Percentiles rank a stretch among this genome's conserved stretches.
Conservation (phyloP, 176 grass and related monocot genomes). For the Hordeum marinum region DNA sequence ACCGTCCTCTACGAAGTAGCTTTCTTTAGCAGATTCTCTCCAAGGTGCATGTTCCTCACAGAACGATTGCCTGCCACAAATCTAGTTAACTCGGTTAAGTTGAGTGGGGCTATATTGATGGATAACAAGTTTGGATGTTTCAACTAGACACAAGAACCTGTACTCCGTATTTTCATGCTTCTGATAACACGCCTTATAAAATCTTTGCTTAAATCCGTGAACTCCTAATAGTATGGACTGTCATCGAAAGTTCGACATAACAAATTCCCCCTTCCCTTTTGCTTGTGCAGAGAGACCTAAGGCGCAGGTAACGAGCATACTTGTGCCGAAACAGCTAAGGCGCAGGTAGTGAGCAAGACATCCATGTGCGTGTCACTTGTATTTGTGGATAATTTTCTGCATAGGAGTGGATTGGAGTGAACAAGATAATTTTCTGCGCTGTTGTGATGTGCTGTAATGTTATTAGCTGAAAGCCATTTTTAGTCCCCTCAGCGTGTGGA, state of each 20-base stretch:
- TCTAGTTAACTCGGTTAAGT: neutral
- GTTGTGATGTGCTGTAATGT: constrained; percentile 9
- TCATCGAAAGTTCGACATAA: neutral
- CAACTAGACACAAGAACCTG: neutral
- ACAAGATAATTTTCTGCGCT: neutral
- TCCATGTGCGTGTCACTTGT: neutral
- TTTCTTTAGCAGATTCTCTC: neutral
- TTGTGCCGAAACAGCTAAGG: constrained; percentile 57
- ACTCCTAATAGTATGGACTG: neutral
- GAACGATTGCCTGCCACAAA: neutral
- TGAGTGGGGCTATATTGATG: neutral
- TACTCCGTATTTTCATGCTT: neutral
- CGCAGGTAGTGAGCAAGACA: neutral
- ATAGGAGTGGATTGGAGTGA: neutral
- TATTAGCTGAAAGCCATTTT: neutral
- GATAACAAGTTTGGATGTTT: neutral
- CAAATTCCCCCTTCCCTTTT: neutral
- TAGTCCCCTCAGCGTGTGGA: neutral
- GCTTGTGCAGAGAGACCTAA: constrained; percentile 66
- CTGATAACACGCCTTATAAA: neutral
- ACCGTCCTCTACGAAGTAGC: neutral
- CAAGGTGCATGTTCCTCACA: neutral
- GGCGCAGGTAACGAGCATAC: constrained; percentile 14
- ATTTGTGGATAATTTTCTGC: neutral
- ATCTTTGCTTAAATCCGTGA: neutral